These are phyloP conservation scores for Remersonia thermophila DNA, from an alignment of 2,329 filamentous ascomycete genomes.

Conservation along the genomic window DNA sequence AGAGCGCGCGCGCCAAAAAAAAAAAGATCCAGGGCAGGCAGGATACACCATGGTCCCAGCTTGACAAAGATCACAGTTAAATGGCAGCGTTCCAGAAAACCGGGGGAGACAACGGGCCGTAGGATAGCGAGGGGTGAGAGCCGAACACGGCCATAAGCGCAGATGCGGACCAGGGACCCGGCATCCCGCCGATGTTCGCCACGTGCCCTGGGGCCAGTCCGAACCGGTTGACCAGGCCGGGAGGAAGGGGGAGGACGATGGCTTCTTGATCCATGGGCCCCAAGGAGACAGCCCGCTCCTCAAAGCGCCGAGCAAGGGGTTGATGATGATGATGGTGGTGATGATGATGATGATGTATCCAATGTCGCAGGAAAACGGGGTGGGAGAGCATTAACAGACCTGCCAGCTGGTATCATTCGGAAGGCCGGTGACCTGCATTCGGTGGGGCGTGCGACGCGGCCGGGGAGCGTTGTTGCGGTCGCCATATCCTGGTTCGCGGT, in stretches of 20 bases:
- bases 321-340: too few relatives aligned
- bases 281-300: conserved; percentile 10
- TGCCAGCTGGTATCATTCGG: conserved; percentile 99
- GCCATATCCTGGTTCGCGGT: conserved; percentile 33
- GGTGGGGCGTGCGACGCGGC: conserved; percentile 84
- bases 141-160: conserved; percentile 5
- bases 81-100: conserved; percentile 9
- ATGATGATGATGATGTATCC: conserved; percentile 2
- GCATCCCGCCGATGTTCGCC: conserved; percentile 6
- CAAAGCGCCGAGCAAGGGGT: conserved; percentile 15
- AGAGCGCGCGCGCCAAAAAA: conserved; percentile 17
- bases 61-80: conserved; percentile 1
- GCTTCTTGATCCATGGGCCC: conserved; percentile 5
- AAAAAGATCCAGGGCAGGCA: too few relatives aligned
- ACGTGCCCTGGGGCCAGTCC: conserved; percentile 6
- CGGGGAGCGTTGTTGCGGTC: conserved; percentile 48
- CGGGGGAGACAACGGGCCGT: conserved; percentile 8
- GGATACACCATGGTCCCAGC: too few relatives aligned
- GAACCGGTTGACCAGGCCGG: conserved; percentile 11
- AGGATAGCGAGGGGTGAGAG: neutral
- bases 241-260: conserved; percentile 1
- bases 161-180: conserved; percentile 5
- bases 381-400: conserved; percentile 66
- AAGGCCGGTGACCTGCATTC: conserved; percentile 96
- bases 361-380: conserved; percentile 38